A percentile compares a stretch with the other conserved stretches of the same genome.
These are phyloP conservation scores for Vaccinium macrocarpon DNA, from an alignment of 148 eudicot genomes.

Conservation along the genomic window DNA sequence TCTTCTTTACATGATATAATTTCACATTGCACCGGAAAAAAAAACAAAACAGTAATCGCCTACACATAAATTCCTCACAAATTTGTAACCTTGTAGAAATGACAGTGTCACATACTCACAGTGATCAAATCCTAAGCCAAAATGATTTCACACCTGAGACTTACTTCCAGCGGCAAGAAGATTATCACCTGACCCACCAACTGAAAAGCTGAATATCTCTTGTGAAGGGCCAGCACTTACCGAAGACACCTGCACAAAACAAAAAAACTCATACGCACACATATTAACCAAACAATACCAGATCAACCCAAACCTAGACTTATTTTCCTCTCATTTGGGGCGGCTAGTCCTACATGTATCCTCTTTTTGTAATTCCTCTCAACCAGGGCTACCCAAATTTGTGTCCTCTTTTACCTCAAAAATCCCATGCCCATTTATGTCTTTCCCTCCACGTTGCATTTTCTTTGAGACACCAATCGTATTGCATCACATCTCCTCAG, in stretches of 20 bases:
- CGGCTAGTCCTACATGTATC: background rate
- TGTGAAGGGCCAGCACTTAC: slow-evolving; percentile 65
- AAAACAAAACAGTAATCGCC: background rate
- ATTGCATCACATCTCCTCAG: background rate
- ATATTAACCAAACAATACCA: background rate
- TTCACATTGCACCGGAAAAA: background rate
- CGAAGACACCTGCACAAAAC: slow-evolving; percentile 56
- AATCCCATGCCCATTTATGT: background rate
- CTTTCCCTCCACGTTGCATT: background rate
- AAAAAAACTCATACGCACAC: background rate
- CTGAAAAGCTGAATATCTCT: slow-evolving; percentile 83
- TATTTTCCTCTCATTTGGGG: background rate
- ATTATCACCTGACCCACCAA: slow-evolving; percentile 55
- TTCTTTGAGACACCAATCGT: background rate
- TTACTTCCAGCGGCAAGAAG: slow-evolving; percentile 94
- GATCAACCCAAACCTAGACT: background rate
- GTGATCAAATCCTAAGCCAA: background rate
- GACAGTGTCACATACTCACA: background rate
- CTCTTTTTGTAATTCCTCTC: too few species aligned
- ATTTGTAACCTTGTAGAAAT: background rate
- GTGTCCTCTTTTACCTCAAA: background rate
- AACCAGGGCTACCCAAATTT: background rate
- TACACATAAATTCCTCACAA: background rate
- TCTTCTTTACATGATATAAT: background rate
- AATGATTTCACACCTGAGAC: slow-evolving; percentile 53